phyloP scores from a whole-genome alignment of 441 rosid species.

The Gossypium trilobum region DNA sequence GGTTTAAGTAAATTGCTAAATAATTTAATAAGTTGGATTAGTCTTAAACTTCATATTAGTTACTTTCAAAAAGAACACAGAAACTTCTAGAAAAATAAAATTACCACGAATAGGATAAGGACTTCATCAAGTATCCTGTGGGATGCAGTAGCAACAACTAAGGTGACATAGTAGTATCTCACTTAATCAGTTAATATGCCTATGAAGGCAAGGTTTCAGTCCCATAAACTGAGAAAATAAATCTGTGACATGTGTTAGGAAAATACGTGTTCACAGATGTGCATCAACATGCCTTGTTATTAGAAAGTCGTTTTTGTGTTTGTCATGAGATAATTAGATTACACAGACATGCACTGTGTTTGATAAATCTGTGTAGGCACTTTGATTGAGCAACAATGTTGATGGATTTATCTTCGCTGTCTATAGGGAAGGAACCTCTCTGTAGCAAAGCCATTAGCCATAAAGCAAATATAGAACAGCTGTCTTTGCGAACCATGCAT shows the following conservation, averaged over 20 bases:
- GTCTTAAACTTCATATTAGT: neutral
- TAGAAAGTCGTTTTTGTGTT: neutral
- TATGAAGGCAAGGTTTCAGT: neutral
- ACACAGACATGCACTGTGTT: neutral
- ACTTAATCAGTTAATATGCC: neutral
- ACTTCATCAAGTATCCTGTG: neutral
- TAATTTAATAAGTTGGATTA: neutral
- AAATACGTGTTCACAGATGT: neutral
- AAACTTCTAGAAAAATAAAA: neutral
- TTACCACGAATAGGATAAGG: neutral
- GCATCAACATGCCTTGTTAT: neutral
- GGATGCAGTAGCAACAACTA: neutral
- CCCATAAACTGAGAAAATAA: neutral
- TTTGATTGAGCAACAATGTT: neutral
- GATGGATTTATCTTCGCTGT: neutral
- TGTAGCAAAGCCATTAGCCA: neutral
- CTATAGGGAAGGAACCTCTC: neutral
- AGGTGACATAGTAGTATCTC: neutral
- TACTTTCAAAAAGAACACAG: neutral
- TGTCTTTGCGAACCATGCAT: neutral
- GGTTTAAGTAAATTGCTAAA: neutral
- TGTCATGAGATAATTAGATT: neutral
- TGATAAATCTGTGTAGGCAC: neutral
- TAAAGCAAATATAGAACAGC: neutral
- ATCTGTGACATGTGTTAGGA: neutral